A percentile compares a stretch with the other conserved stretches of the same genome.
Conservation (phyloP, 768 basidiomycete species). For the Lactarius tabidus region DNA sequence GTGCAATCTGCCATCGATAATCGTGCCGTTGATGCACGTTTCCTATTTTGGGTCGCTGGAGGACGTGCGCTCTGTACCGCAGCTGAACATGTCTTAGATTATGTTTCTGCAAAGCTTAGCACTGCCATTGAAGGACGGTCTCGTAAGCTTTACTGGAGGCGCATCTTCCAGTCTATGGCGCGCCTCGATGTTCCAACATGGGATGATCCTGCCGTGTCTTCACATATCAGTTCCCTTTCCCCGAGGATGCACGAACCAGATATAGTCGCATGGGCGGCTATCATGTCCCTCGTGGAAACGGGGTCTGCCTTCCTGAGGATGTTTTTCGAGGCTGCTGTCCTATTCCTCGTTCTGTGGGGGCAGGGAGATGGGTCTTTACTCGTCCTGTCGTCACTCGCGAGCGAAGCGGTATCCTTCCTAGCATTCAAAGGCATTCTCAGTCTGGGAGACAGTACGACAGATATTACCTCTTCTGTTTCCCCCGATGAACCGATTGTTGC, state of each 20-base stretch:
- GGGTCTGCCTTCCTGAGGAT: constrained; percentile 46
- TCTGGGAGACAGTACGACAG: constrained; percentile 4
- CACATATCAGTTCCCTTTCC: constrained; percentile 53
- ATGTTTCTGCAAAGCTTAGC: constrained; percentile 38
- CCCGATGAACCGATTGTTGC: neutral
- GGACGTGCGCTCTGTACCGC: constrained; percentile 54
- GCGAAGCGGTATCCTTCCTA: constrained; percentile 44
- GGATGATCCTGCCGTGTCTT: constrained; percentile 60
- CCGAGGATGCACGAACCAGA: constrained; percentile 18
- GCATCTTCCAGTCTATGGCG: constrained; percentile 61
- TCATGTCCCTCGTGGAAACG: constrained; percentile 41
- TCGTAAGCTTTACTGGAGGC: constrained; percentile 56
- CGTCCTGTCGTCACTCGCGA: constrained; percentile 51
- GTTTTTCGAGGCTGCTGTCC: constrained; percentile 56
- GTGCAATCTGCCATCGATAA: constrained; percentile 20
- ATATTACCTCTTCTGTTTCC: neutral
- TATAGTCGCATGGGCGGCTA: constrained; percentile 58
- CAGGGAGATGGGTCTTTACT: constrained; percentile 63
- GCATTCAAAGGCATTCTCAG: neutral
- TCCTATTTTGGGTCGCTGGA: constrained; percentile 30
- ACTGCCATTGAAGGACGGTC: constrained; percentile 54
- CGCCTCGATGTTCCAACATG: constrained; percentile 76
- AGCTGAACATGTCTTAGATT: constrained; percentile 42
- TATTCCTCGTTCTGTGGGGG: constrained; percentile 50
- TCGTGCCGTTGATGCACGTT: constrained; percentile 15